These are phyloP conservation scores for Phytophthora sp. DNA, from an alignment of 352 stramenopile species.

Conservation along the genomic window DNA sequence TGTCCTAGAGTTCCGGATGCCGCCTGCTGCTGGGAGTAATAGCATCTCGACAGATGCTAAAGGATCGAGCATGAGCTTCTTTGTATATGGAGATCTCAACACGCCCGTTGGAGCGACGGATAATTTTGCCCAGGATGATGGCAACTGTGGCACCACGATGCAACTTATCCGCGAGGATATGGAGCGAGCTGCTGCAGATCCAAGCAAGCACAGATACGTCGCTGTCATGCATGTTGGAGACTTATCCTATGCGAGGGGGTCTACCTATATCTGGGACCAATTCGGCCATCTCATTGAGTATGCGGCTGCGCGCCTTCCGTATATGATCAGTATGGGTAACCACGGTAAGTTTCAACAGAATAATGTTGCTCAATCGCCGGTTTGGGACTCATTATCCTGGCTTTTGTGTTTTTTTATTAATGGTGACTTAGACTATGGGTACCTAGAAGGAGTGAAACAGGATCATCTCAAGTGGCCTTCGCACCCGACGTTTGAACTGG, in stretches of 20 bases:
- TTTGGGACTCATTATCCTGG: neutral
- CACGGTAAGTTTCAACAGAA: constrained; percentile 33
- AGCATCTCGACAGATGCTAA: constrained; percentile 19
- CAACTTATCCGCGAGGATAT: constrained; percentile 43
- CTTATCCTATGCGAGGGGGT: constrained; percentile 70
- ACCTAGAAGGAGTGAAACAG: constrained; percentile 41
- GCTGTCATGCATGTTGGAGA: constrained; percentile 87
- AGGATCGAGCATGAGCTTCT: constrained; percentile 57
- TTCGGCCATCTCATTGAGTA: constrained; percentile 84
- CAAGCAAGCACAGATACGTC: constrained; percentile 54
- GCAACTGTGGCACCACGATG: constrained; percentile 49
- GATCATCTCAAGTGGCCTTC: constrained; percentile 37
- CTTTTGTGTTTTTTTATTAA: neutral
- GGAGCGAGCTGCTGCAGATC: constrained; percentile 31
- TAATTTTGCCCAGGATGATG: constrained; percentile 40
- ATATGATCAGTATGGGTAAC: constrained; percentile 77
- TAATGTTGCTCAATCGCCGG: neutral
- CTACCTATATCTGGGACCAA: constrained; percentile 87
- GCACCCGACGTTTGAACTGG: constrained; percentile 42
- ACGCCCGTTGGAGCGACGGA: constrained; percentile 25
- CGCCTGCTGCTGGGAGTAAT: constrained; percentile 31
- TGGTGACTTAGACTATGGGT: constrained; percentile 56
- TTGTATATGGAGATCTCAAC: constrained; percentile 82
- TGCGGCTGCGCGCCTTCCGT: constrained; percentile 70
- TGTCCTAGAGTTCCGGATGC: constrained; percentile 39